phyloP scores from a whole-genome alignment of 2,329 filamentous ascomycete species.

The Curvularia sp. region DNA sequence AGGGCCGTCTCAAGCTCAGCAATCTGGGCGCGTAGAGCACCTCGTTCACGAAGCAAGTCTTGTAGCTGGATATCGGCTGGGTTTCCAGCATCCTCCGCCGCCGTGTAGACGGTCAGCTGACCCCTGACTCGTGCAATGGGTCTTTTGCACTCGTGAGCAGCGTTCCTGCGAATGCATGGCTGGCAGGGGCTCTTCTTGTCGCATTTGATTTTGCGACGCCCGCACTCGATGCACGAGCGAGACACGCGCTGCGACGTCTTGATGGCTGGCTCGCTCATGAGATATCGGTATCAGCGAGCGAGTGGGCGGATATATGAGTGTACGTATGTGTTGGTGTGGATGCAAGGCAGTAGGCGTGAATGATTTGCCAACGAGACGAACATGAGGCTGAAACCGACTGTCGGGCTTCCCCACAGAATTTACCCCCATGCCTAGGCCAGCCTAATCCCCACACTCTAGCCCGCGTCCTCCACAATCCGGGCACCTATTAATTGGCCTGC shows the following conservation, averaged over 20 bases:
- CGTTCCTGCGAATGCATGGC: slow-evolving; percentile 19
- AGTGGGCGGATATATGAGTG: background rate
- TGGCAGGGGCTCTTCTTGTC: slow-evolving; percentile 21
- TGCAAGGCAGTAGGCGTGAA: background rate
- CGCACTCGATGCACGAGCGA: slow-evolving; percentile 20
- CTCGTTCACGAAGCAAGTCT: slow-evolving; percentile 17
- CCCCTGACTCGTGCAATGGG: slow-evolving; percentile 22
- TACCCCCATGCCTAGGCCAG: slow-evolving; percentile 3
- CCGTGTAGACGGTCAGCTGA: slow-evolving; percentile 19
- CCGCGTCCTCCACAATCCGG: slow-evolving; percentile 22
- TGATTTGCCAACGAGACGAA: slow-evolving; percentile 6
- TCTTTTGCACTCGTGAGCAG: slow-evolving; percentile 17
- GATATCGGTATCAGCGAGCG: background rate
- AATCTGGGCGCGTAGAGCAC: slow-evolving; percentile 19
- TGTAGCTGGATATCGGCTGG: slow-evolving; percentile 9
- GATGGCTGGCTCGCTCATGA: slow-evolving; percentile 18
- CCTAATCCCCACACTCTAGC: slow-evolving; percentile 14
- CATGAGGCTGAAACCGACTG: slow-evolving; percentile 15
- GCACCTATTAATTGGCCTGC: slow-evolving; percentile 14
- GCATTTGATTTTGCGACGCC: slow-evolving; percentile 23
- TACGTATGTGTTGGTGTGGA: background rate
- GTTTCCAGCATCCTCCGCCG: slow-evolving; percentile 7
- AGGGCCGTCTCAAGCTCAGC: slow-evolving; percentile 22
- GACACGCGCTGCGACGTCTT: slow-evolving; percentile 20
- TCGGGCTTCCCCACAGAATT: slow-evolving; percentile 8